Base-by-base conservation (phyloP, 441 rosid genomes). In the Melastoma candidum region DNA sequence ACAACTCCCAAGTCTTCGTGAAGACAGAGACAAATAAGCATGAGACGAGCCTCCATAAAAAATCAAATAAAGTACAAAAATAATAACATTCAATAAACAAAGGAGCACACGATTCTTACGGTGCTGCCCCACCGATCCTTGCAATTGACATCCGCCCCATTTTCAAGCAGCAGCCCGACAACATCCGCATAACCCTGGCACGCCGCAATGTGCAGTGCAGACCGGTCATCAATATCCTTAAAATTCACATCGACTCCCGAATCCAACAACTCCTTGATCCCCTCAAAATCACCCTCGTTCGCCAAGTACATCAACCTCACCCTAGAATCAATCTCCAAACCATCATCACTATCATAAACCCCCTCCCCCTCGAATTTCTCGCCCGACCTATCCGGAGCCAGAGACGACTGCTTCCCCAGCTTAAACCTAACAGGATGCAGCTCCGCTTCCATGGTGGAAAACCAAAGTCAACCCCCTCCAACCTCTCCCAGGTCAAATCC, bases 101-200 rank as follows among this genome's bases (percentile, higher is more conserved):
- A 44, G 3, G 13, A 25, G 44, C 2, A 7, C 11, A 6, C 36
- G 26, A 25, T 61, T 43, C 80, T 80, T 77, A 92, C 98, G 50
- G 96, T 87, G 83, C 98, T 92, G 10, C 95, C 98, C 96, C 96
- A 87, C 0, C 94, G 87, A 64, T 92, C 96, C 49, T 80, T 72
- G 63, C 77, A 68, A 59, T 92, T 87, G 50, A 84, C 71, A 10
- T 64, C 60, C 3, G 96, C 94, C 3, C 82, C 77, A 7, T 69
- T 64, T 56, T 81, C 65, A 11, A 87, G 76, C 68, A 85, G 77
- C 63, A 87, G 63, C 41, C 70, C 68, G 25, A 78, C 88, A 1
- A 80, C 87, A 12, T 85, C 89, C 7, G 72, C 55, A 12, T 61
- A 65, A 0, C 94, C 94, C 50, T 87, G 96, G 69, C 98, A 92